Base-by-base conservation (phyloP, 2,329 filamentous ascomycete genomes). In the Sporothrix dimorphospora region DNA sequence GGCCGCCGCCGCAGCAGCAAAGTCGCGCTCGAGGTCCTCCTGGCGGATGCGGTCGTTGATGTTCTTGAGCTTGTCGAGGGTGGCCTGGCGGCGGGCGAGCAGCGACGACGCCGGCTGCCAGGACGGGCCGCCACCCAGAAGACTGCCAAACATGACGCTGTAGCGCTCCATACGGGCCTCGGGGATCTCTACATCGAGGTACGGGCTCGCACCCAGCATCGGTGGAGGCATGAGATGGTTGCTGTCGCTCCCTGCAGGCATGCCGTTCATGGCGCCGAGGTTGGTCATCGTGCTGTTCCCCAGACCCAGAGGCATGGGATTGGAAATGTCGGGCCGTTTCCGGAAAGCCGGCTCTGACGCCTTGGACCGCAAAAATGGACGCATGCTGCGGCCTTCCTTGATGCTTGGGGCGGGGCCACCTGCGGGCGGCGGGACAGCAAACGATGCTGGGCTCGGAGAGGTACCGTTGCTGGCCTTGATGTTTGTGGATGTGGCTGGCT, bases 91-190 rank as follows among this genome's bases (percentile, higher is more conserved):
- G 72, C 88, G 85, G 30, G 84, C 85, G 34, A 90, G 81, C 8
- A 90, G 81, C 0, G 83, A 81, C 2, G 82, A 79, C 6, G 79
- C 78, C 4, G 76, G 72, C 73, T 78, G 75, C 57, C 71, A 74
- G 67, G 71, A 75, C 21, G 45, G 34, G 16, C 57, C 57, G 19
- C 27, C 27, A 16, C 67, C 8, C 80, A 97, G 83, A 7, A 98
- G 85, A 49, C 88, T 88, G 71, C 91, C 89, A 78, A 98, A 98
- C 94, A 98, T 98, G 75, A 98, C 88, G 76, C 94, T 97, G 77
- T 97, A 98, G 66, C 95, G 86, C 79, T 98, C 95, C 86, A 98
- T 85, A 74, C 91, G 89, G 71, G 92, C 86, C 67, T 88, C 87
- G 0, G 95, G 94, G 72, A 98, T 96, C 69, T 94, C 89, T 19